Evolutionary conservation across 1,284 basidiomycete genomes (phyloP), one percentile per base, ranked within the genome.

Genomic region (Puccinia polysora): DNA sequence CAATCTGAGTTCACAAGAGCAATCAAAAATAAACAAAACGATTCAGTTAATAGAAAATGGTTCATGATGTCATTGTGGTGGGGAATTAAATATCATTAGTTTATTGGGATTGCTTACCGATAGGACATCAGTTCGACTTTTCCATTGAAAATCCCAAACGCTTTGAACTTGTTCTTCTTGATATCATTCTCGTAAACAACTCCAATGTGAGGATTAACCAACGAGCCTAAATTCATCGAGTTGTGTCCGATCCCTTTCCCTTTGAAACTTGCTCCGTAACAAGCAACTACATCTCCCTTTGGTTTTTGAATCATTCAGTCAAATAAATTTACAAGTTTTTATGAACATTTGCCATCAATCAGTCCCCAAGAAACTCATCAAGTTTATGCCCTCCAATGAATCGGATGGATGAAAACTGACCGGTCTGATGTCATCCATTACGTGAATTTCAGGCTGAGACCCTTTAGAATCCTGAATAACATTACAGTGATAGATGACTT

Each of bases 161-260:
- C 65, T 45, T 69, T 69, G n/a, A 69, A 49, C 34, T 69, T 69
- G 32, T 69, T 69, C 25, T 69, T 69, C 55, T 69, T 69, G 15
- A 69, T 56, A 30, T 69, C 65, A 50, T 69, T 53, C 59, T 69
- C 65, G 23, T 38, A 38, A 32, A 69, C 55, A 18, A 69, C 56
- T 23, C 53, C 65, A 15, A 47, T 40, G 47, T 69, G 65, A 36
- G 65, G 50, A 20, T 25, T 59, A 14, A 45, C 15, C 15, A 60
- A 38, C 12, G 53, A 59, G 18, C 65, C 65, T 18, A 69, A 36
- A 60, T 45, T 69, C 65, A 69, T 69, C 2, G 65, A 69, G 43
- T 43, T 49, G 32, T 69, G 65, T 38, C 65, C 65, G 55, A 69
- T 69, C n/a, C 55, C 53, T 60, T 69, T 69, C 28, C 65, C 65